Base-by-base conservation (phyloP, 331 rosid species). In the Rhamnella rubrinervis region DNA sequence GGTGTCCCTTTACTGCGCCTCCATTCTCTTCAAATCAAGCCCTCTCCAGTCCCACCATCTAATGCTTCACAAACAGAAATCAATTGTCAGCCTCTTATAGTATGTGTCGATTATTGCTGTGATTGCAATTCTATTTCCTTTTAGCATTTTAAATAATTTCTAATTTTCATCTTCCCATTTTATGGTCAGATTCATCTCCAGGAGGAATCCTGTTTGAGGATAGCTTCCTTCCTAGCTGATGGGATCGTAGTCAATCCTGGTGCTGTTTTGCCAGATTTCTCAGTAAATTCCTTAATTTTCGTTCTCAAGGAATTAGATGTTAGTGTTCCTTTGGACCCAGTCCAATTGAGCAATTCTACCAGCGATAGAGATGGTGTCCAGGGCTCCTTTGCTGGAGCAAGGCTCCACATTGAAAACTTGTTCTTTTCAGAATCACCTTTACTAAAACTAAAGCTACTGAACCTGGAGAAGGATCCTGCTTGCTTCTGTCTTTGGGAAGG, bases 401-500 rank as follows among this genome's bases (percentile, higher is more conserved):
- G 88, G 71, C 96, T 93, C 75, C 93, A 88, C 65, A 79, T 93
- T 72, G 86, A 84, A 72, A 86, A 67, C 74, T 86, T 93, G 70
- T 66, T 50, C 77, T 88, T 88, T 83, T 73, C 84, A 25, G 87
- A 83, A 64, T 88, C 96, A 40, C 96, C 98, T 57, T 83, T 84
- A 18, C 74, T 93, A 65, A 77, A 80, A 62, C 68, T 90, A 62
- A 77, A 64, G 81, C 74, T 88, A 75, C 72, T 93, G 72, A 88
- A 83, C 77, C 80, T 93, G 75, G 98, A 93, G 65, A 90, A 85
- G 78, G 98, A 93, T 82, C 97, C 98, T 81, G 92, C 93, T 75
- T 93, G 98, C 86, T 93, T 93, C 78, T 82, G 86, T 80, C 88
- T 93, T 61, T 93, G 98, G 98, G 86, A 86, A 80, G 96, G 68